Evolutionary conservation across 2,329 filamentous ascomycete species (phyloP).

Genomic region (Beauveria caledonica): DNA sequence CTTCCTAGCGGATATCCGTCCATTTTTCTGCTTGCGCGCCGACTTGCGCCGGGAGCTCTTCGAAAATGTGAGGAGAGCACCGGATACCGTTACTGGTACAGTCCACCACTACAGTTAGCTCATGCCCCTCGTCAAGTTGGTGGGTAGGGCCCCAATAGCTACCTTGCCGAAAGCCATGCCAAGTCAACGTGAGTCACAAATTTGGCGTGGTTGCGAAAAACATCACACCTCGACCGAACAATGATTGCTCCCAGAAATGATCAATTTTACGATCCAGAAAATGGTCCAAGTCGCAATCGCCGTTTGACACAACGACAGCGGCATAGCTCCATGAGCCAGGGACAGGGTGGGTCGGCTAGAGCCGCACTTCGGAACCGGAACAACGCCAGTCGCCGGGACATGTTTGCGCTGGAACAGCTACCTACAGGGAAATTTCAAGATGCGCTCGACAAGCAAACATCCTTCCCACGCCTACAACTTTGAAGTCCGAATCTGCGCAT

Average conservation of each 20-base stretch:
- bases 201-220: neutral
- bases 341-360: conserved; percentile 1
- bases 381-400: conserved; percentile 18
- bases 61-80: neutral
- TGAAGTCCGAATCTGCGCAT: neutral
- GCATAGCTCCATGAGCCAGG: neutral
- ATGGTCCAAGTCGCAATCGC: neutral
- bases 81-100: neutral
- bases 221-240: too few species aligned
- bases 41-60: conserved; percentile 2
- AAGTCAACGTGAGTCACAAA: neutral
- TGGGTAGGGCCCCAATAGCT: neutral
- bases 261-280: neutral
- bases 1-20: conserved; percentile 74
- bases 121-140: neutral
- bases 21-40: conserved; percentile 33
- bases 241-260: neutral
- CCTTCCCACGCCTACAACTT: neutral
- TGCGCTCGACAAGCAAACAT: neutral
- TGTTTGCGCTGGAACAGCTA: neutral
- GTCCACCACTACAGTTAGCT: conserved; percentile 1
- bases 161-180: conserved; percentile 8
- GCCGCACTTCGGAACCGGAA: conserved; percentile 24
- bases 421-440: conserved; percentile 7
- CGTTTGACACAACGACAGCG: neutral